These are phyloP conservation scores for Blumeriella jaapii DNA, from an alignment of 2,329 filamentous ascomycete genomes.

Conservation along the genomic window DNA sequence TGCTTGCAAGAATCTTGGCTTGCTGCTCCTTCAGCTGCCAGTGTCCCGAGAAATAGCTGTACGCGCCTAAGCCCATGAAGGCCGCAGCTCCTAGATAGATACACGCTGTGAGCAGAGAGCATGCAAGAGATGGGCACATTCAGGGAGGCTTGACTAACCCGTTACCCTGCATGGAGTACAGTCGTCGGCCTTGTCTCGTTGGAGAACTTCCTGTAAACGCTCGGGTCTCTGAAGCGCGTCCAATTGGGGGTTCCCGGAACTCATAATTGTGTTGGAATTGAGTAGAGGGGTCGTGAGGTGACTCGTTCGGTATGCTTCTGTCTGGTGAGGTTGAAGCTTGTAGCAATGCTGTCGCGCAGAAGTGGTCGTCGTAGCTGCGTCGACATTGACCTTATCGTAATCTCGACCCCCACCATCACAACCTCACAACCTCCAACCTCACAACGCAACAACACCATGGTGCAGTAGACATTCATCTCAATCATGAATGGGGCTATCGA, in stretches of 20 bases:
- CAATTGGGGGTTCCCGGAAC: constrained; percentile 9
- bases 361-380: too few relatives aligned
- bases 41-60: constrained; percentile 68
- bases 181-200: constrained; percentile 30
- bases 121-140: not conserved
- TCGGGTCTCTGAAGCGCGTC: constrained; percentile 20
- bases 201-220: constrained; percentile 18
- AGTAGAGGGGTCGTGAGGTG: not conserved
- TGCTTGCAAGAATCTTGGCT: constrained; percentile 54
- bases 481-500: constrained; percentile 82
- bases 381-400: too few relatives aligned
- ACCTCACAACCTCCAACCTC: too few relatives aligned
- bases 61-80: constrained; percentile 63
- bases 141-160: constrained; percentile 20
- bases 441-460: constrained; percentile 5
- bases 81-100: constrained; percentile 56
- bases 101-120: constrained; percentile 1
- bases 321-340: too few relatives aligned
- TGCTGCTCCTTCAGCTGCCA: constrained; percentile 57
- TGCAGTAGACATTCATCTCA: constrained; percentile 8
- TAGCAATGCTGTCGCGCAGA: too few relatives aligned
- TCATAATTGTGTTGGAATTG: not conserved
- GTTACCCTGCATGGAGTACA: constrained; percentile 26
- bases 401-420: too few relatives aligned
- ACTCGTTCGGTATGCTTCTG: too few relatives aligned